Conservation (phyloP, 2,329 filamentous ascomycete genomes). For the Thielaviopsis euricoi region DNA sequence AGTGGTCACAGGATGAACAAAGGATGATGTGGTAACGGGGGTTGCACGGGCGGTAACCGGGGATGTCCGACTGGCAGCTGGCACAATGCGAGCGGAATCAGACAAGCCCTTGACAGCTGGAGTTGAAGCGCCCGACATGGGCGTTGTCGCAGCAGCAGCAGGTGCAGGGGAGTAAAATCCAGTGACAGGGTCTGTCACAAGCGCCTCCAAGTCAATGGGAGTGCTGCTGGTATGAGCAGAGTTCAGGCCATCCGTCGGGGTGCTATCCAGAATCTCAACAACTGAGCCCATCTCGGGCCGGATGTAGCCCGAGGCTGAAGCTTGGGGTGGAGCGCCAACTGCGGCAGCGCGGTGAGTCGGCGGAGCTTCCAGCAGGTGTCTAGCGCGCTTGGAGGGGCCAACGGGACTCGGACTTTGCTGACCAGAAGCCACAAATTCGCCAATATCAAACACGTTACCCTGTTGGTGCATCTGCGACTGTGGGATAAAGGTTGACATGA, state of each 20-base stretch:
- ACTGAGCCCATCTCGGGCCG: conserved; percentile 37
- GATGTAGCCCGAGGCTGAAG: conserved; percentile 19
- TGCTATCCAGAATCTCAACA: conserved; percentile 42
- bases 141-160: background rate
- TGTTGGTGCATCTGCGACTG: conserved; percentile 27
- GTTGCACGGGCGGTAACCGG: background rate
- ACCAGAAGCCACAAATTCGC: conserved; percentile 33
- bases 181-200: background rate
- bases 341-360: conserved; percentile 17
- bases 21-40: conserved; percentile 12
- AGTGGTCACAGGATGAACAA: conserved; percentile 13
- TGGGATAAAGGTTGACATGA: conserved; percentile 64
- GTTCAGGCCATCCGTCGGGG: conserved; percentile 23
- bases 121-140: background rate
- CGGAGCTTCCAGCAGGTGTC: conserved; percentile 36
- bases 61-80: background rate
- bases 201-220: background rate
- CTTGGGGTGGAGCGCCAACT: conserved; percentile 15
- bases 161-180: background rate
- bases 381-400: conserved; percentile 32
- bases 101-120: background rate
- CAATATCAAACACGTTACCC: conserved; percentile 44
- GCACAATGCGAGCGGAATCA: background rate
- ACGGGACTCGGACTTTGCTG: conserved; percentile 26
- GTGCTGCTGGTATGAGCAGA: background rate